Conservation (phyloP, 768 basidiomycete genomes). For the Scleroderma citrinum region DNA sequence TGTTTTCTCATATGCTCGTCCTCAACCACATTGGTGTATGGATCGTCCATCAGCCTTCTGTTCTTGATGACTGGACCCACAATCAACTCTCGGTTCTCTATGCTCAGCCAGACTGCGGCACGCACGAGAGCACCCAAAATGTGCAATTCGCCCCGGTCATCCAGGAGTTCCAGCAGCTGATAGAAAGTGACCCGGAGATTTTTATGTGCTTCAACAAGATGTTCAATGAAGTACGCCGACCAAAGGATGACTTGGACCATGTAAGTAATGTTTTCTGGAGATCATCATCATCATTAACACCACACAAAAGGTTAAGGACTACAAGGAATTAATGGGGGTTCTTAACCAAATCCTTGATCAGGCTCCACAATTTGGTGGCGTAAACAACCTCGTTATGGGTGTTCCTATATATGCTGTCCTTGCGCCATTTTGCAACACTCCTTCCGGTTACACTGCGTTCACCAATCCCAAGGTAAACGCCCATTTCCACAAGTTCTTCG, state of each 20-base stretch:
- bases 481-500: conserved; percentile 42
- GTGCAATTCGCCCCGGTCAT: conserved; percentile 3
- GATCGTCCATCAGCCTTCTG: background rate
- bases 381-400: background rate
- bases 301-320: background rate
- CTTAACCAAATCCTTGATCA: conserved; percentile 2
- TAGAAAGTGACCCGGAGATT: conserved; percentile 22
- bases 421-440: conserved; percentile 1
- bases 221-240: conserved; percentile 19
- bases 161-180: conserved; percentile 21
- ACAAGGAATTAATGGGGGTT: background rate
- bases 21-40: background rate
- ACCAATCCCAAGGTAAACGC: conserved; percentile 40
- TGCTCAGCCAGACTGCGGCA: background rate
- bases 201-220: conserved; percentile 31
- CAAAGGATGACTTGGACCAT: background rate
- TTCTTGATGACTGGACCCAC: background rate
- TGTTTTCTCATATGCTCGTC: background rate
- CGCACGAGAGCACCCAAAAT: background rate
- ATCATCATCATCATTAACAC: background rate
- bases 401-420: background rate
- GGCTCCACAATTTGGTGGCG: background rate
- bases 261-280: background rate
- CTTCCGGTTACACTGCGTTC: background rate
- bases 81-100: background rate